phyloP scores from a whole-genome alignment of 257 asterid genomes.

The Lavandula angustifolia region DNA sequence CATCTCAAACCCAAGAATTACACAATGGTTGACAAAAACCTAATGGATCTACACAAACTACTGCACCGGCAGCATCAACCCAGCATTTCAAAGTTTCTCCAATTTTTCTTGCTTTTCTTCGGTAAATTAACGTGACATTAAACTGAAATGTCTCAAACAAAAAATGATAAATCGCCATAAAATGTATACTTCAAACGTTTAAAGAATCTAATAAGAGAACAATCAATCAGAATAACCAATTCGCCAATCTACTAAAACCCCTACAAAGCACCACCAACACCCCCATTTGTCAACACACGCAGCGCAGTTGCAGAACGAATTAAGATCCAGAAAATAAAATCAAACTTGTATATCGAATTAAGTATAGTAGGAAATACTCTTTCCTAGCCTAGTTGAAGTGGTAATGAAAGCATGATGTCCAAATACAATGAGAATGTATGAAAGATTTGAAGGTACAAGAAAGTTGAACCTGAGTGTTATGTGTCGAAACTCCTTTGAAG shows the following conservation, averaged over 20 bases:
- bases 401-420: too few species aligned
- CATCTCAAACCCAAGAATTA: not conserved
- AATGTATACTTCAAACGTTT: not conserved
- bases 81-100: conserved; percentile 12
- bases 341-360: too few species aligned
- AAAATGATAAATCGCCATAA: not conserved
- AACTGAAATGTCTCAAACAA: not conserved
- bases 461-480: too few species aligned
- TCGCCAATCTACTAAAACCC: too few species aligned
- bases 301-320: not conserved
- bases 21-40: not conserved
- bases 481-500: too few species aligned
- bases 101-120: not conserved
- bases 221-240: not conserved
- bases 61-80: conserved; percentile 3
- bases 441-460: too few species aligned
- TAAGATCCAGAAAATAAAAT: not conserved
- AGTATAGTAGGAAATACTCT: too few species aligned
- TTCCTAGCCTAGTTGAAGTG: too few species aligned
- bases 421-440: too few species aligned
- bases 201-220: not conserved
- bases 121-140: not conserved
- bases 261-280: conserved; percentile 21
- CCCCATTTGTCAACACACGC: not conserved
- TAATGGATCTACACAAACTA: conserved; percentile 5